These are phyloP conservation scores for Nothophaeocryptopus gaeumannii DNA, from an alignment of 2,329 filamentous ascomycete species.

Conservation along the genomic window DNA sequence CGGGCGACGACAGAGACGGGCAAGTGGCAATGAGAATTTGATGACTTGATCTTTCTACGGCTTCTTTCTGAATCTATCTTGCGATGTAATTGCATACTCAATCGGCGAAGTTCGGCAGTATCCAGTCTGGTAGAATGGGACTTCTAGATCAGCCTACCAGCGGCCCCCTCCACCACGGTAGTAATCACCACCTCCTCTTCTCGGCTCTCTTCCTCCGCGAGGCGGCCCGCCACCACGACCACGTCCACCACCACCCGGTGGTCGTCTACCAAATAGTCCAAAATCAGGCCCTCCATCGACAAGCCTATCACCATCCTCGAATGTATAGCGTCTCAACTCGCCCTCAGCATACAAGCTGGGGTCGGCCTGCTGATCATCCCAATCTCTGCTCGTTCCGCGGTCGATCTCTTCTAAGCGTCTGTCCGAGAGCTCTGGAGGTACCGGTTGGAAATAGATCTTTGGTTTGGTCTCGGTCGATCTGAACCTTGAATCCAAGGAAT, in stretches of 20 bases:
- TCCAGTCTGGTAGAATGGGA: no score
- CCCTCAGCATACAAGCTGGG: conserved; percentile 30
- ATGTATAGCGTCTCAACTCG: conserved; percentile 42
- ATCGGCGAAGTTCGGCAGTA: no score
- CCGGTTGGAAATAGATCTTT: conserved; percentile 64
- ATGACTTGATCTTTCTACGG: no score
- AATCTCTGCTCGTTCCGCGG: conserved; percentile 42
- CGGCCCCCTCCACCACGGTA: conserved; percentile 16
- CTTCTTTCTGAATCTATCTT: no score
- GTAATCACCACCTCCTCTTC: conserved; percentile 21
- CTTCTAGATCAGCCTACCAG: no score
- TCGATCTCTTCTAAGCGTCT: conserved; percentile 62
- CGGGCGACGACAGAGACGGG: no score
- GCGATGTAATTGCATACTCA: no score
- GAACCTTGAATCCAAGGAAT: conserved; percentile 58
- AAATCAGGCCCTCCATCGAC: conserved; percentile 42
- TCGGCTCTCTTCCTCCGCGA: conserved; percentile 17
- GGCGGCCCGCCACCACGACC: conserved; percentile 20
- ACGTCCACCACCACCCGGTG: conserved; percentile 16
- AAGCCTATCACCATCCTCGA: conserved; percentile 44
- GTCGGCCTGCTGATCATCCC: conserved; percentile 36
- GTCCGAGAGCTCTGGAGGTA: conserved; percentile 61
- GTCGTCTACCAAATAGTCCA: conserved; percentile 30
- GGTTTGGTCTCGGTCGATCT: conserved; percentile 60
- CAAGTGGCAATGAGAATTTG: no score